Evolutionary conservation across 495 filamentous ascomycete species (phyloP), one percentile per base, ranked within the genome.

Genomic region (Hypoxylon crocopeplum): DNA sequence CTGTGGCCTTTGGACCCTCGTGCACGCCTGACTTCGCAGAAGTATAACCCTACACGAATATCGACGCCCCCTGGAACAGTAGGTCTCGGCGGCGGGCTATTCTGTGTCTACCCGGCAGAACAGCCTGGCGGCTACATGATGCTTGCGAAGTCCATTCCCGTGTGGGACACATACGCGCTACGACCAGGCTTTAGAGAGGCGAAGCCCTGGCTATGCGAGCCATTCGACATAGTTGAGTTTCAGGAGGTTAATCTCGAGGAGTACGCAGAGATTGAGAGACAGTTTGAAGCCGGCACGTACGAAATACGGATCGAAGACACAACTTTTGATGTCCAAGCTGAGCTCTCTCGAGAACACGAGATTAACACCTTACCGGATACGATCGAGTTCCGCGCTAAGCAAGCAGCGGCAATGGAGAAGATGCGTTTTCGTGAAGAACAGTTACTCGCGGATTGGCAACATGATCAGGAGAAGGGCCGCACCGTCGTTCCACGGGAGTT

Each of bases 111-210:
- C 57, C 81, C 82, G 7, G 80, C 84, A 5, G 83, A 85, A 51
- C 75, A 74, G 3, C 84, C 84, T 0, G 84, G 84, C 3, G 84
- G 84, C 0, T 85, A 84, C 59, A 78, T 82, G 68, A 75, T 84
- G 58, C 77, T 79, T 1, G 84, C 78, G 0, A 64, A 78, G 25
- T 85, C 83, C 0, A 77, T 86, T 11, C 81, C 80, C 0, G 73
- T 78, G 21, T 77, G 80, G 45, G 83, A 87, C 64, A 75, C 76
- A n/a, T 75, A 82, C 3, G 81, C 81, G 1, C 73, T 73, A 29
- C 80, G 79, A 29, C 69, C 64, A 0, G 77, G 76, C 0, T 85
- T 83, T 53, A 71, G 59, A 0, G 61, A 74, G 0, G 51, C 66
- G 0, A 59, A 67, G 12, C 82, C 84, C 0, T 84, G 84, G 77